Base-by-base conservation (phyloP, 2,329 filamentous ascomycete genomes). In the Penicillium rolfsii region DNA sequence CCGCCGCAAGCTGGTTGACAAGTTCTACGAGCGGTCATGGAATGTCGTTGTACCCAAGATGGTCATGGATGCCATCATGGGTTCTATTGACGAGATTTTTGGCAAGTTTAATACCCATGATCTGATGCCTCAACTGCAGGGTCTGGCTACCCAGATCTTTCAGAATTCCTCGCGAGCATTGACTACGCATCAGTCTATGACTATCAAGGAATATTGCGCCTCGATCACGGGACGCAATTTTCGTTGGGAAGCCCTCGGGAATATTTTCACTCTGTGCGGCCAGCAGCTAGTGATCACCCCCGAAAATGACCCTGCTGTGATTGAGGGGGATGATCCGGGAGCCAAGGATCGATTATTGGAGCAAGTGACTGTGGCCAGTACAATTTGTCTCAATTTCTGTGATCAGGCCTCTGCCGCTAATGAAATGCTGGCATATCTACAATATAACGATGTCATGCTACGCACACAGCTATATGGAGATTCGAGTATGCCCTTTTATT, bases 161-260 rank as follows among this genome's bases (percentile, higher is more conserved):
- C 69, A 68, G n/a, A 74, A 73, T 60, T 70, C 74, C 2, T 71
- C 71, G 11, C 62, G 67, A 5, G 67, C 70, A 5, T 55, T 76
- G 62, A 61, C 58, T 2, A 65, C 65, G 1, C 66, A 73, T 48
- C 61, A 62, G 33, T 60, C 64, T 0, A 76, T 75, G 73, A 72
- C 69, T 1, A 60, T 71, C 2, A 63, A 71, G n/a, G 71, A 76
- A 8, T 76, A 76, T 52, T 71, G 65, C 48, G 59, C 63, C 5
- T 68, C 70, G 0, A 72, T 74, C 38, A 72, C 68, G 1, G 72
- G 68, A 5, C 50, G 64, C 4, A 76, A 76, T 49, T 65, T 74
- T 26, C 74, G 78, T 11, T 80, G 78, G 78, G 79, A 80, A 52
- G 75, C 75, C 0, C 52, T 81, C 1, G 77, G 76, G 1, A 68